These are phyloP conservation scores for Nitzschia sp. DNA, from an alignment of 108 stramenopile genomes.

Conservation along the genomic window DNA sequence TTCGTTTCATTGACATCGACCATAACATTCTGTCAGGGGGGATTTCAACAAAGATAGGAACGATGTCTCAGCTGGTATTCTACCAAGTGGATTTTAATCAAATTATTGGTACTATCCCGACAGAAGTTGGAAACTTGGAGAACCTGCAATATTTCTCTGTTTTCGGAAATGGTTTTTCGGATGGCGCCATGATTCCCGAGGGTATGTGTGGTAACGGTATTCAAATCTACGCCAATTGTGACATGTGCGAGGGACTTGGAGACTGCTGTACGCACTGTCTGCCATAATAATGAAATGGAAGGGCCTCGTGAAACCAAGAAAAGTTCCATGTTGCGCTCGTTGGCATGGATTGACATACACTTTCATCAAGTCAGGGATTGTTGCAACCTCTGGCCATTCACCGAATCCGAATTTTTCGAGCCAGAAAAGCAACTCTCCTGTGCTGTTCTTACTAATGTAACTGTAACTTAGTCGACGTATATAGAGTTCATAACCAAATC, in stretches of 20 bases:
- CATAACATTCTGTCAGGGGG: constrained; percentile 54
- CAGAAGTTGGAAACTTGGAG: constrained; percentile 45
- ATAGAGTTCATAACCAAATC: no score
- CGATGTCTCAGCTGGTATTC: constrained; percentile 45
- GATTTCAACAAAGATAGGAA: constrained; percentile 50
- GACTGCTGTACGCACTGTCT: constrained; percentile 48
- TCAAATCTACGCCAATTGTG: constrained; percentile 40
- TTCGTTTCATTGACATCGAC: constrained; percentile 47
- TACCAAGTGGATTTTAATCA: constrained; percentile 50
- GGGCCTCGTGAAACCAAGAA: not conserved
- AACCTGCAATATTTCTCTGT: constrained; percentile 37
- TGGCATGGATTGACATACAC: no score
- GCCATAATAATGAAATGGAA: constrained; percentile 7
- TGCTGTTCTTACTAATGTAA: no score
- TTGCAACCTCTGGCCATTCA: not conserved
- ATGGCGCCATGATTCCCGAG: constrained; percentile 15
- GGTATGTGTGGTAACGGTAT: constrained; percentile 30
- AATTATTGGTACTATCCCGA: constrained; percentile 58
- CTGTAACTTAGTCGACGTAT: no score
- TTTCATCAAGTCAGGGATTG: no score
- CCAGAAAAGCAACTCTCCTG: no score
- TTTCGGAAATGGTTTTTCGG: constrained; percentile 29
- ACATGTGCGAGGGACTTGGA: constrained; percentile 30
- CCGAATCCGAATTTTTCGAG: not conserved
- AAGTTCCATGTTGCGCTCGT: no score